A percentile compares a stretch with the other conserved stretches of the same genome.
Evolutionary conservation across 352 stramenopile genomes (phyloP).

Genomic region (Elongisporangium prolatum): DNA sequence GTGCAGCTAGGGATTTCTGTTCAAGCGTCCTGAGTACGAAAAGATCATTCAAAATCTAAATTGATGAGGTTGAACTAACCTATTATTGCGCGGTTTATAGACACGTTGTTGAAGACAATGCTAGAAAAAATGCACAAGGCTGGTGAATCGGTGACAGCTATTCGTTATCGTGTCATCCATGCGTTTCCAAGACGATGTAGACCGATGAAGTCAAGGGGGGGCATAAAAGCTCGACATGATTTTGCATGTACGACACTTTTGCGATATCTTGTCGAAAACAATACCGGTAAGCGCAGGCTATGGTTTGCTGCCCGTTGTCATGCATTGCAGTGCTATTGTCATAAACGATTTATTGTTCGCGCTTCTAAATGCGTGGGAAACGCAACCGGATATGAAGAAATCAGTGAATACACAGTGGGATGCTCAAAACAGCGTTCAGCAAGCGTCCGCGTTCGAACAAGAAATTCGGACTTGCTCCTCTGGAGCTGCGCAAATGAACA

Average conservation of each 20-base stretch:
- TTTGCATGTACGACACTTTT: constrained; percentile 68
- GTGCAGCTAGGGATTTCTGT: constrained; percentile 74
- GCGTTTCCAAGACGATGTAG: constrained; percentile 45
- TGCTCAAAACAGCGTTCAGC: constrained; percentile 32
- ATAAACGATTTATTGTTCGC: constrained; percentile 39
- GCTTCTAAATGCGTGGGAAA: constrained; percentile 21
- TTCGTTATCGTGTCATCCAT: constrained; percentile 67
- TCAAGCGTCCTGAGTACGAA: constrained; percentile 60
- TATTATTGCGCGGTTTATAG: constrained; percentile 30
- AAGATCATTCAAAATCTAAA: no score
- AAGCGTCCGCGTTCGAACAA: constrained; percentile 53
- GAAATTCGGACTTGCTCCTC: constrained; percentile 37
- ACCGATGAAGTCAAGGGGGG: constrained; percentile 1
- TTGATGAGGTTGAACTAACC: constrained; percentile 1
- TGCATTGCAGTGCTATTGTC: constrained; percentile 50
- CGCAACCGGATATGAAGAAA: constrained; percentile 7
- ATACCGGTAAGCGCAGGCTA: constrained; percentile 68
- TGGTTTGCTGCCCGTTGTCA: constrained; percentile 65
- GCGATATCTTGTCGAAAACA: constrained; percentile 68
- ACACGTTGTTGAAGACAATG: constrained; percentile 53
- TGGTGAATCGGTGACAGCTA: constrained; percentile 46
- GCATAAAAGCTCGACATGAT: constrained; percentile 36
- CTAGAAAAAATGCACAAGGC: constrained; percentile 70
- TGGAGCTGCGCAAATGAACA: constrained; percentile 33
- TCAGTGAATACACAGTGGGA: constrained; percentile 24